phyloP scores from a whole-genome alignment of 768 basidiomycete genomes.

The Russula brevipes region DNA sequence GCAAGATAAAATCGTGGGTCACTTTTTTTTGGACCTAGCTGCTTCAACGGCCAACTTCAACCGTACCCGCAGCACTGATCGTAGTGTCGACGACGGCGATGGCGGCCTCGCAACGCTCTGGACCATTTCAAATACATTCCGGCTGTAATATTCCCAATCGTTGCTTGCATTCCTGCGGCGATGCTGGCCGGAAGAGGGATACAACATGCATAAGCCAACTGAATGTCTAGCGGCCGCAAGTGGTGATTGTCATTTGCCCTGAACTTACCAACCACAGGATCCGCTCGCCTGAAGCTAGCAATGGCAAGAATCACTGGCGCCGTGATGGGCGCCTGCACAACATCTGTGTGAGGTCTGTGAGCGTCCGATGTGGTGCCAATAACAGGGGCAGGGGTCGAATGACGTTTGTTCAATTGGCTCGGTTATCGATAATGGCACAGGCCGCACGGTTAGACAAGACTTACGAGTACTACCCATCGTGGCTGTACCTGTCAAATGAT shows the following conservation, averaged over 20 bases:
- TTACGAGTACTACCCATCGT: background rate
- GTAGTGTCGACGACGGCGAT: background rate
- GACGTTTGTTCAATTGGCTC: background rate
- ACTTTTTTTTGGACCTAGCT: background rate
- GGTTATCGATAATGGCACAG: background rate
- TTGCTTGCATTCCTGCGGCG: background rate
- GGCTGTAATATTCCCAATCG: background rate
- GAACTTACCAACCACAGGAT: slow-evolving; percentile 1
- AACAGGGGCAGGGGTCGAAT: background rate
- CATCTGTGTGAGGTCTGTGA: background rate
- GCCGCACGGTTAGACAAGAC: background rate
- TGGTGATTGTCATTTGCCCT: background rate
- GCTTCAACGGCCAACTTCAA: background rate
- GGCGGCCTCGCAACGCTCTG: slow-evolving; percentile 5
- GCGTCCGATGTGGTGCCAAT: background rate
- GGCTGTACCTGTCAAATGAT: no score
- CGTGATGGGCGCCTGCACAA: background rate
- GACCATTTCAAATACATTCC: background rate
- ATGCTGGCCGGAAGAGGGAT: background rate
- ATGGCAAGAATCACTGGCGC: background rate
- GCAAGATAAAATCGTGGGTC: background rate
- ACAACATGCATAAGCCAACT: background rate
- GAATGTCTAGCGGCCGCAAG: background rate
- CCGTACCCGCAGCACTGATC: background rate
- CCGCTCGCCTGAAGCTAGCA: background rate